Evolutionary conservation across 2,329 filamentous ascomycete species (phyloP), one percentile per base, ranked within the genome.

Genomic region (Lasiodiplodia theobromae): DNA sequence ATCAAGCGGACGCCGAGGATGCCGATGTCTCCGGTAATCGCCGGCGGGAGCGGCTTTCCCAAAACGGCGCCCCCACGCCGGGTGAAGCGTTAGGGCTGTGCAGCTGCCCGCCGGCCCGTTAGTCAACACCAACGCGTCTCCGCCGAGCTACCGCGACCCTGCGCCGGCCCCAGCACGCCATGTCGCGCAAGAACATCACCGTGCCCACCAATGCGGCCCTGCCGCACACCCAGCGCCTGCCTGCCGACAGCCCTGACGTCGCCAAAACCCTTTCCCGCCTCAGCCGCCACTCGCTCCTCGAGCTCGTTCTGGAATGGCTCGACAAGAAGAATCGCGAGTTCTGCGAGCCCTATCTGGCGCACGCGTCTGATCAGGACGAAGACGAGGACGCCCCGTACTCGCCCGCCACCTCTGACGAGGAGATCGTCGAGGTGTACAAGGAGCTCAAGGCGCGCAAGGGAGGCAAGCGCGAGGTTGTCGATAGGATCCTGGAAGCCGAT

Each of bases 261-360:
- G 78, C 86, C 71, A 93, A 91, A 77, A 84, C 87, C 51, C 84
- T 97, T 60, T 86, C 84, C 70, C 90, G 89, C 67, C 85, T 96
- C 21, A 91, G 92, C 1, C 89, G 93, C 63, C 82, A 89, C 57
- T 89, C 91, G 0, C 86, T 97, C 25, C 81, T 96, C 31, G 87
- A 89, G 0, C 85, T 97, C 10, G 91, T 87, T 0, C 85, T 94
- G 25, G 86, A 91, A 81, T 97, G 93, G 93, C 88, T 96, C 3
- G 87, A 91, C 68, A 87, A 90, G 60, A 83, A 85, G 71, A 90
- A 91, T 71, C 82, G 88, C 51, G 79, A 85, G 4, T 82, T 86
- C 21, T 90, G 87, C 53, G 82, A 83, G 1, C 91, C 91, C 0
- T 88, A 85, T 75, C 85, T 91, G 56, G 70, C 73, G 44, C 76